Conservation (phyloP, 805 yeast species). For the Jamesozyma rosinii region DNA sequence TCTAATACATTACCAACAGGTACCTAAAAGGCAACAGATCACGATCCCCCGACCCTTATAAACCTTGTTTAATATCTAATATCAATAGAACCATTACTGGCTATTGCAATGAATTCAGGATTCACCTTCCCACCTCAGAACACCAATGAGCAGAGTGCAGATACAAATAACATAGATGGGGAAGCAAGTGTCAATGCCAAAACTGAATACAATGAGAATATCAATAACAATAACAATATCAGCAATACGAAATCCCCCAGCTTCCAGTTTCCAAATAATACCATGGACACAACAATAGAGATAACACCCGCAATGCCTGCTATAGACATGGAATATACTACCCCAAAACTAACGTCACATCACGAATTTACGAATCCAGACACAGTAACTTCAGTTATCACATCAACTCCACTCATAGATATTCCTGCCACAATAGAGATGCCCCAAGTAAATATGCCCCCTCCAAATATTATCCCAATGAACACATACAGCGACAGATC, state of each 20-base stretch:
- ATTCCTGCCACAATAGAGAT: slow-evolving; percentile 14
- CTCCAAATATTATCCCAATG: neutral
- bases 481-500: neutral
- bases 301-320: too few species aligned
- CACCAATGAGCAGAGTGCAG: neutral
- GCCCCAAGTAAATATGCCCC: slow-evolving; percentile 2
- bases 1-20: too few species aligned
- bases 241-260: too few species aligned
- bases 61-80: too few species aligned
- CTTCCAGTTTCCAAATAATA: too few species aligned
- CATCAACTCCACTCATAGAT: slow-evolving; percentile 11
- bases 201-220: too few species aligned
- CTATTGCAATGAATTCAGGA: slow-evolving; percentile 18
- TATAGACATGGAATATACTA: neutral
- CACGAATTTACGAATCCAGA: neutral
- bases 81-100: neutral
- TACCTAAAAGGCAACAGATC: too few species aligned
- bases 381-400: slow-evolving; percentile 1
- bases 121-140: slow-evolving; percentile 23
- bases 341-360: slow-evolving; percentile 1
- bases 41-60: too few species aligned
- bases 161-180: neutral
- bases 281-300: too few species aligned
- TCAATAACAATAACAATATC: too few species aligned
- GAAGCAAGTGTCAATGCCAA: too few species aligned